Evolutionary conservation across 1,284 basidiomycete species (phyloP).

Genomic region (Cutaneotrichosporon sp.): DNA sequence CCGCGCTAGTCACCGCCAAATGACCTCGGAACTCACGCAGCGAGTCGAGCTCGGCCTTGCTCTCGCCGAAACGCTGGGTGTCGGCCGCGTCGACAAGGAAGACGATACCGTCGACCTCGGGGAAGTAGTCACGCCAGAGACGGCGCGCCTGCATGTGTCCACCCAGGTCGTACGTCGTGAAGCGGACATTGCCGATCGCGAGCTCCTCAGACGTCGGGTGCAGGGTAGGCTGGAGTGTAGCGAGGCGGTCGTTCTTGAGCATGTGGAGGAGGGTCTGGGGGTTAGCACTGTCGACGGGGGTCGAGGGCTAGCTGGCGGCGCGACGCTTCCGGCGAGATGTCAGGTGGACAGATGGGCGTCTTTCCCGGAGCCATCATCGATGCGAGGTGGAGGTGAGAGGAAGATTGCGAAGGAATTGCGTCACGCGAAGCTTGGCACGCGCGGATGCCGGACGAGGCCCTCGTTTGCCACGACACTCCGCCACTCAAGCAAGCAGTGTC

Average conservation of each 20-base stretch:
- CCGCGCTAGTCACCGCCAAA: too few species aligned
- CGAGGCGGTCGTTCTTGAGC: constrained; percentile 99
- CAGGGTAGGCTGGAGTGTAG: constrained; percentile 95
- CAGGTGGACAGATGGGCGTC: too few species aligned
- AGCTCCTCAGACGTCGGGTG: constrained; percentile 99
- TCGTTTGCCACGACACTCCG: neutral
- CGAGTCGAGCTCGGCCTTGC: constrained; percentile 94
- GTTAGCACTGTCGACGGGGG: too few species aligned
- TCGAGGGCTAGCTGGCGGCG: too few species aligned
- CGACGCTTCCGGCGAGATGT: too few species aligned
- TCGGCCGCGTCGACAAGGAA: constrained; percentile 98
- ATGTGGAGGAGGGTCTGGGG: constrained; percentile 92
- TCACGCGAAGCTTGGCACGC: too few species aligned
- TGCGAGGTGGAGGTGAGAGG: too few species aligned
- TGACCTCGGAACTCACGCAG: constrained; percentile 61
- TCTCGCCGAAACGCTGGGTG: constrained; percentile 91
- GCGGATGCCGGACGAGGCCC: too few species aligned
- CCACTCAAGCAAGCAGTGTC: neutral
- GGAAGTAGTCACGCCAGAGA: constrained; percentile 99
- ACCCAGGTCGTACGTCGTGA: constrained; percentile 97
- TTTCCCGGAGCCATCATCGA: too few species aligned
- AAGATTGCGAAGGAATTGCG: too few species aligned
- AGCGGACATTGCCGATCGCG: constrained; percentile 97
- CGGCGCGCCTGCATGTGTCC: constrained; percentile 98
- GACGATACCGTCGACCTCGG: constrained; percentile 97